Evolutionary conservation across 2,329 filamentous ascomycete species (phyloP), one percentile per base, ranked within the genome.

Genomic region (Penicillium verrucosum): DNA sequence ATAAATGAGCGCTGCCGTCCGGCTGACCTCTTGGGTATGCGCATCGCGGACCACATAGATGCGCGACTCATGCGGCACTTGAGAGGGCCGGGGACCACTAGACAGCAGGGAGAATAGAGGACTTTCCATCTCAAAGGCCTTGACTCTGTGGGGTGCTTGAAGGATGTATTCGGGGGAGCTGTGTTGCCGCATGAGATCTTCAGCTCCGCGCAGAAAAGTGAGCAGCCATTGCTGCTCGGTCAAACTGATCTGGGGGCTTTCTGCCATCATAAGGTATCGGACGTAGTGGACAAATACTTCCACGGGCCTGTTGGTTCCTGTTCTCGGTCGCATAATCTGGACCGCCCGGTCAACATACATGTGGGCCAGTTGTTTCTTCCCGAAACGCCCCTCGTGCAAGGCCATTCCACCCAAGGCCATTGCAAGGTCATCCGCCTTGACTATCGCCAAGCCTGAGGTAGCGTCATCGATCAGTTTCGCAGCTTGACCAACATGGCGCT

Each of bases 81-180:
- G 68, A 5, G 72, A 72, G 12, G 75, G 75, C 18, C 68, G 71
- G 11, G 75, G 75, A 8, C 75, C 75, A 54, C 69, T 73, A n/a
- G 75, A 75, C n/a, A 77, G 68, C 6, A 76, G 57, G 14, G 70
- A 65, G 49, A 75, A 75, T 9, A 77, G 62, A 18, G 73, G 70
- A 45, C 71, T 67, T 16, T 68, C 68, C 68, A 75, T 75, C 42
- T 72, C 65, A 40, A 77, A 77, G 0, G 66, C 64, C 10, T 63
- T 51, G 16, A 59, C 63, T 34, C 73, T 66, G 41, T 68, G 64
- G 5, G 73, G 73, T 21, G 68, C 65, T 16, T 65, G 60, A 8
- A 48, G 53, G 10, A 71, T 62, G 46, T 69, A 75, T 16, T 63
- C 49, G 3, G 61, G 52, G 14, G 64, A 56, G 42, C 54, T 70